Base-by-base conservation (phyloP, 2,329 filamentous ascomycete genomes). In the Ceratocystis cacaofunesta region DNA sequence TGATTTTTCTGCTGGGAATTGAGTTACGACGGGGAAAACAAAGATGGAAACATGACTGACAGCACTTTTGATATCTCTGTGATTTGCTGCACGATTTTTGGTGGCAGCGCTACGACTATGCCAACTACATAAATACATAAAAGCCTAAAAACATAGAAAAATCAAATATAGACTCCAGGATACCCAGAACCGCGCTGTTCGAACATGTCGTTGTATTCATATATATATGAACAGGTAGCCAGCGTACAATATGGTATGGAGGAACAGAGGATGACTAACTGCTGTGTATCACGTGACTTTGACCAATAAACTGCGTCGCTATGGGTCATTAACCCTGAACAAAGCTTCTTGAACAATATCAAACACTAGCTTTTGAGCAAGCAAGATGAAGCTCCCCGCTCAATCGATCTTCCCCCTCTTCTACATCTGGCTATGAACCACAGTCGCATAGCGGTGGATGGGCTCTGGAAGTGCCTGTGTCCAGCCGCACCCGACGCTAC, bases 401-500 rank as follows among this genome's bases (percentile, higher is more conserved):
- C 30, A 30, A 19, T 43, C 28, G 3, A 48, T 7, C 8, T n/a
- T n/a, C 43, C 17, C 28, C 7, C 19, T 57, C 17, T 57, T 50
- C 25, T 41, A 41, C 12, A 41, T 41, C 36, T 17, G 44, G 43
- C 43, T 32, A 63, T 63, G 61, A 63, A 32, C 25, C 61, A 63
- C 44, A 63, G 46, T 46, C 61, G 61, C 28, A 30, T 22, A 63
- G 61, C 50, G 44, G 44, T 63, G 44, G 84, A 87, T 72, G 82
- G 84, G 68, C 77, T 88, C 58, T 86, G 84, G 82, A 81, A 81
- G 71, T 85, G 81, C 71, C 75, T 87, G 17, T 86, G 82, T 70
- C 84, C 84, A 12, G 79, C 78, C 7, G 63, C 63, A n/a, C 43
- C 36, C 58, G 62, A 63, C 60, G 63, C 41, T 46, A 64, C 25